These are phyloP conservation scores for Ceriops tagal DNA, from an alignment of 345 rosid genomes.

Conservation along the genomic window DNA sequence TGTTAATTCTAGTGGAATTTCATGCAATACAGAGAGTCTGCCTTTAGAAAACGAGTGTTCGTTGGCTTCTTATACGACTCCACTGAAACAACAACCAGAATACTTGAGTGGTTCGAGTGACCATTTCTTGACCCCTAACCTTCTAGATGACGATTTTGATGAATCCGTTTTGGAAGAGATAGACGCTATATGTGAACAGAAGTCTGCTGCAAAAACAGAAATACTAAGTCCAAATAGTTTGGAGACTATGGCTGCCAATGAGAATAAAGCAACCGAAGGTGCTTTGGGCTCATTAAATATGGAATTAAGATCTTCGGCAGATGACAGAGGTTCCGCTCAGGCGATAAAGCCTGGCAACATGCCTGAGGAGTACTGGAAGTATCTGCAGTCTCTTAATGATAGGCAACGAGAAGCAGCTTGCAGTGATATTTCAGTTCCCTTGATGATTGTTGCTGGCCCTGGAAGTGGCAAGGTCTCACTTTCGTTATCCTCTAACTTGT, in stretches of 20 bases:
- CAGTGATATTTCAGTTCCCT: constrained; percentile 63
- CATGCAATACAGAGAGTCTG: constrained; percentile 14
- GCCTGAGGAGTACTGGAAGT: constrained; percentile 62
- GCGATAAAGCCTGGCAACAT: constrained; percentile 29
- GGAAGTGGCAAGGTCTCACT: constrained; percentile 92
- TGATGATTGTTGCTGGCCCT: constrained; percentile 94
- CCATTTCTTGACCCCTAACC: constrained; percentile 33
- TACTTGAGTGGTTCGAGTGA: constrained; percentile 26
- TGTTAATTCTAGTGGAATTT: constrained; percentile 15
- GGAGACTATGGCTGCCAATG: constrained; percentile 12
- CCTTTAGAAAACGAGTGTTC: constrained; percentile 9
- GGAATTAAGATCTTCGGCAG: constrained; percentile 18
- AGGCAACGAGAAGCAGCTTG: constrained; percentile 86
- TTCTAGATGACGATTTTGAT: constrained; percentile 73
- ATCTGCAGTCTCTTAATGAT: constrained; percentile 67
- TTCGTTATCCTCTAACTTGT: not conserved
- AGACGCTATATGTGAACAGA: constrained; percentile 54
- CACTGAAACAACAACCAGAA: constrained; percentile 30
- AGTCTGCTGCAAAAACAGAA: constrained; percentile 41
- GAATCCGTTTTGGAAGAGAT: constrained; percentile 63
- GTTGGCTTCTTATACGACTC: constrained; percentile 41
- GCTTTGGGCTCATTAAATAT: constrained; percentile 8
- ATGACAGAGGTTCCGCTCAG: constrained; percentile 24
- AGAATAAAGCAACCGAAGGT: constrained; percentile 9
- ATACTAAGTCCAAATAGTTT: constrained; percentile 22